These are phyloP conservation scores for Fusarium kyushuense DNA, from an alignment of 2,329 filamentous ascomycete genomes.

Conservation along the genomic window DNA sequence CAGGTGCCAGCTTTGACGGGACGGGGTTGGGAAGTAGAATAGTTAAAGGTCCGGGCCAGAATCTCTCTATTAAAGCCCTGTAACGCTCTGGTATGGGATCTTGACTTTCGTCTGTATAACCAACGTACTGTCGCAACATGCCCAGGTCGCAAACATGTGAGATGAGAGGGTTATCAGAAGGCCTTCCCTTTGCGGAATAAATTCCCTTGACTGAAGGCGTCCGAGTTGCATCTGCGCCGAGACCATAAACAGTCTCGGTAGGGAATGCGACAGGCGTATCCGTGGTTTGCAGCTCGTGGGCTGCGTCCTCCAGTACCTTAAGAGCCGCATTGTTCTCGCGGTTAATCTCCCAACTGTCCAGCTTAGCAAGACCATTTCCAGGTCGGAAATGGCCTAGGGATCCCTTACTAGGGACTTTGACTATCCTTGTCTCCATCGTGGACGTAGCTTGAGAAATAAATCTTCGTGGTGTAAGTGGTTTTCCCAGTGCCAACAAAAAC, in stretches of 20 bases:
- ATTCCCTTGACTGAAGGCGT: constrained; percentile 89
- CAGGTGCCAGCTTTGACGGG: constrained; percentile 80
- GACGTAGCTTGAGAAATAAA: constrained; percentile 26
- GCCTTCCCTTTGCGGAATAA: constrained; percentile 88
- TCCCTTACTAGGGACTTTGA: constrained; percentile 51
- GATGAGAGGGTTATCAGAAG: constrained; percentile 95
- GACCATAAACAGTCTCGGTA: constrained; percentile 96
- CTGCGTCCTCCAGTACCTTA: constrained; percentile 70
- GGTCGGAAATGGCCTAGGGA: constrained; percentile 53
- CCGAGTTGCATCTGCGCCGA: constrained; percentile 95
- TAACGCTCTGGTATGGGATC: constrained; percentile 79
- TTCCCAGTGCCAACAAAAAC: constrained; percentile 7
- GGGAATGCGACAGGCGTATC: constrained; percentile 91
- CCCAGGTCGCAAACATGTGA: constrained; percentile 86
- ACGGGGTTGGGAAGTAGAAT: constrained; percentile 84
- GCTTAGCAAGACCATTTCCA: constrained; percentile 46
- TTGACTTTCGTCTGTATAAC: constrained; percentile 32
- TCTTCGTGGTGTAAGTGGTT: constrained; percentile 47
- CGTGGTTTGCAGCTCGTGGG: constrained; percentile 71
- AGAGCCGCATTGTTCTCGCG: constrained; percentile 50
- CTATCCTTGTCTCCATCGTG: constrained; percentile 57
- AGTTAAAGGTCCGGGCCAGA: constrained; percentile 96
- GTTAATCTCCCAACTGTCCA: constrained; percentile 60
- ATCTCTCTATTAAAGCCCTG: constrained; percentile 78
- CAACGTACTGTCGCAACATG: constrained; percentile 77